Evolutionary conservation across 192 early-diverging fungal species (phyloP).

Genomic region (Coemansia sp.): DNA sequence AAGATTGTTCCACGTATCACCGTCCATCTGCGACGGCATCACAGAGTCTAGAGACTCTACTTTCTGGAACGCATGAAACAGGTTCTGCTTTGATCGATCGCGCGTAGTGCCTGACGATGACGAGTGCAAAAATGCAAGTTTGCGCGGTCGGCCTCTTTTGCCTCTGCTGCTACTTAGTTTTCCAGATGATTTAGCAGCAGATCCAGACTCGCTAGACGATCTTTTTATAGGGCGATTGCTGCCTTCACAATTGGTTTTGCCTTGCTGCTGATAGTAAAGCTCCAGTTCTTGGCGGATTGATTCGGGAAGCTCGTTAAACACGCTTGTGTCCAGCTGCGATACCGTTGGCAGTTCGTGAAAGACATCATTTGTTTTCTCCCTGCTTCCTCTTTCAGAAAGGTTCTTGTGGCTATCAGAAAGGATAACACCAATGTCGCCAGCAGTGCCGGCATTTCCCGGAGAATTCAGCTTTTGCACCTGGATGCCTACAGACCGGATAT

Average conservation of each 20-base stretch:
- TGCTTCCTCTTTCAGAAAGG: background rate
- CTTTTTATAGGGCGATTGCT: background rate
- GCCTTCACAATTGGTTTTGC: background rate
- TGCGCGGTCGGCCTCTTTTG: constrained; percentile 30
- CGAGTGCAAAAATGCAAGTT: constrained; percentile 13
- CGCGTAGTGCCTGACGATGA: background rate
- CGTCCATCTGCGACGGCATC: constrained; percentile 51
- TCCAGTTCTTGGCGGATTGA: constrained; percentile 38
- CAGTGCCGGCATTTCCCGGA: background rate
- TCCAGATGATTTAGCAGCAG: background rate
- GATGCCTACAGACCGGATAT: constrained; percentile 46
- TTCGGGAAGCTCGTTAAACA: constrained; percentile 36
- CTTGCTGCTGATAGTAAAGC: constrained; percentile 8
- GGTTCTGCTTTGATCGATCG: constrained; percentile 11
- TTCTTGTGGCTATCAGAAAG: constrained; percentile 19
- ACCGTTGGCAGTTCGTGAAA: constrained; percentile 27
- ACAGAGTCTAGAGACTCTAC: constrained; percentile 28
- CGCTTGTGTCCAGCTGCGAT: constrained; percentile 41
- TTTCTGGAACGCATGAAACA: constrained; percentile 37
- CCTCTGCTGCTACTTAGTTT: constrained; percentile 4
- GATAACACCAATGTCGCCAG: constrained; percentile 17
- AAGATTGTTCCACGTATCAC: constrained; percentile 29
- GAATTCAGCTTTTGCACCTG: constrained; percentile 35
- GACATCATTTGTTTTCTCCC: background rate
- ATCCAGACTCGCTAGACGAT: background rate